These are phyloP conservation scores for Thermothelomyces thermophilus DNA, from an alignment of 2,329 filamentous ascomycete species.

Conservation along the genomic window DNA sequence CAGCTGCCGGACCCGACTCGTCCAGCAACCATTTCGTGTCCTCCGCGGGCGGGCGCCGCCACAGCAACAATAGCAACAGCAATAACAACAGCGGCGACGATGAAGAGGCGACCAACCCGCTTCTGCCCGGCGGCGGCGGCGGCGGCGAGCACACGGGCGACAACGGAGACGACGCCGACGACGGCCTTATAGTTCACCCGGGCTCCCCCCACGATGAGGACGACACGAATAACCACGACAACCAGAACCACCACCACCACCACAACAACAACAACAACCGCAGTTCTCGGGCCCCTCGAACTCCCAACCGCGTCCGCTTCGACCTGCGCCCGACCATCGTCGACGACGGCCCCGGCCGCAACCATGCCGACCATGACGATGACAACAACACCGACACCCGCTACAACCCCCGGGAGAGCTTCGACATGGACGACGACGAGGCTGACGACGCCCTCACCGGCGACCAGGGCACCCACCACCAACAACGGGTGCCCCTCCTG, in stretches of 20 bases:
- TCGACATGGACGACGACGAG: constrained; percentile 27
- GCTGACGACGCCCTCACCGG: constrained; percentile 31
- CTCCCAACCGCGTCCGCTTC: constrained; percentile 69
- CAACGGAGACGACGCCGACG: constrained; percentile 10
- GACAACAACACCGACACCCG: constrained; percentile 20
- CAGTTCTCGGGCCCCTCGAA: constrained; percentile 34
- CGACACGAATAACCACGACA: background rate
- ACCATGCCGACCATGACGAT: background rate
- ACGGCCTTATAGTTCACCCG: constrained; percentile 11
- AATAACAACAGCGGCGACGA: background rate
- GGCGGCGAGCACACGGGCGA: constrained; percentile 2
- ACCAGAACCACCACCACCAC: background rate
- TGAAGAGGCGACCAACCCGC: constrained; percentile 26
- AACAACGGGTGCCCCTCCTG: constrained; percentile 63
- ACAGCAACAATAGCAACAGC: background rate
- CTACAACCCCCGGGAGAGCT: constrained; percentile 25
- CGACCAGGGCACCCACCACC: constrained; percentile 36
- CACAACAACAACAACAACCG: constrained; percentile 16
- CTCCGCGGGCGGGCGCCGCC: no score
- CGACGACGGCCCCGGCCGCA: constrained; percentile 17
- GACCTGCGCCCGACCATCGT: constrained; percentile 47
- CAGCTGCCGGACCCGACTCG: constrained; percentile 9
- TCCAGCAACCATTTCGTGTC: constrained; percentile 4
- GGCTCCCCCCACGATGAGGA: background rate
- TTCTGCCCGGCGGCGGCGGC: constrained; percentile 17